Percentiles rank a stretch among this genome's conserved stretches.
Evolutionary conservation across 441 rosid species (phyloP).

Genomic region (Capsella rubella): DNA sequence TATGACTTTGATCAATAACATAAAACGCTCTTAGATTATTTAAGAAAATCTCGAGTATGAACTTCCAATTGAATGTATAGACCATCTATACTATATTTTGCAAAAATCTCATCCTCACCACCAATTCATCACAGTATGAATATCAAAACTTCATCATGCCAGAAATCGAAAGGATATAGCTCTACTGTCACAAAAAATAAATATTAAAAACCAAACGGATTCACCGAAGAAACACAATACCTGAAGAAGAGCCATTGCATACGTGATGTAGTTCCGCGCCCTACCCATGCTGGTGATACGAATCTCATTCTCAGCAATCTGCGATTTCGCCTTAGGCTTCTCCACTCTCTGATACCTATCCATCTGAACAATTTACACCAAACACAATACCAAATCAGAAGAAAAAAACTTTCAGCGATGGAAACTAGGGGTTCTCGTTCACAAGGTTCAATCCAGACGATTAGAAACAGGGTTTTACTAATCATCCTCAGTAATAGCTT

Average conservation of each 20-base stretch:
- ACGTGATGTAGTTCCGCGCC: conserved; percentile 92
- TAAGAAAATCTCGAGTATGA: neutral
- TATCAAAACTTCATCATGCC: neutral
- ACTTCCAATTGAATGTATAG: neutral
- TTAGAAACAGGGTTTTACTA: conserved; percentile 17
- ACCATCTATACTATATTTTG: neutral
- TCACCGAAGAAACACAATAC: conserved; percentile 39
- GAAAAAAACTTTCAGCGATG: neutral
- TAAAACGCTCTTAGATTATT: too few species aligned
- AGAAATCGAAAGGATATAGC: too few species aligned
- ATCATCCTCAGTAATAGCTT: conserved; percentile 29
- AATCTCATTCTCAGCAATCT: conserved; percentile 96
- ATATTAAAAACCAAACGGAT: neutral
- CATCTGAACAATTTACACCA: conserved; percentile 51
- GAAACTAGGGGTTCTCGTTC: conserved; percentile 16
- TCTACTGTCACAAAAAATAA: too few species aligned
- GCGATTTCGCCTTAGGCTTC: conserved; percentile 84
- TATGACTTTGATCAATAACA: neutral
- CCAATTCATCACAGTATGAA: neutral
- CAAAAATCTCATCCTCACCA: conserved; percentile 12
- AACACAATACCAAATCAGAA: conserved; percentile 15
- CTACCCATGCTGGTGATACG: conserved; percentile 93
- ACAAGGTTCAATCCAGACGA: neutral
- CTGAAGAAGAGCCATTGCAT: conserved; percentile 89
- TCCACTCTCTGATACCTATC: conserved; percentile 93